These are phyloP conservation scores for Combretum micranthum DNA, from an alignment of 345 rosid genomes.

Conservation along the genomic window DNA sequence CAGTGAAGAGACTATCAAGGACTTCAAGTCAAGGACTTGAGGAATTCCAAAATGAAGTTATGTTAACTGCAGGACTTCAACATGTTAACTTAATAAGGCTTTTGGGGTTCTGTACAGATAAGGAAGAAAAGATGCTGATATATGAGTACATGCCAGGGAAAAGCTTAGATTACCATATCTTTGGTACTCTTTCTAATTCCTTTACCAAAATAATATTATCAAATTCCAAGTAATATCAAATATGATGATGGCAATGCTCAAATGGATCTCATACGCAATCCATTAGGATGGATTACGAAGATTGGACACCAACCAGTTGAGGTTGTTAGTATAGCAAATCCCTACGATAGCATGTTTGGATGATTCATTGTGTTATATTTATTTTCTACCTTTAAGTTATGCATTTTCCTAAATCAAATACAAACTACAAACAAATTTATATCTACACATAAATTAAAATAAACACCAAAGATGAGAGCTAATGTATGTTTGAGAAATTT, in stretches of 20 bases:
- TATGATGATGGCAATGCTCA: background rate
- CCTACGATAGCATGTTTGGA: too few relatives aligned
- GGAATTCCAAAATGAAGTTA: constrained; percentile 34
- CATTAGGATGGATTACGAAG: too few relatives aligned
- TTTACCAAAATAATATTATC: background rate
- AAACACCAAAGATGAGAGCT: too few relatives aligned
- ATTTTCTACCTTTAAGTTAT: too few relatives aligned
- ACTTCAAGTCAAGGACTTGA: constrained; percentile 30
- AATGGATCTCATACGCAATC: background rate
- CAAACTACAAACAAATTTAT: too few relatives aligned
- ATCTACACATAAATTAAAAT: too few relatives aligned
- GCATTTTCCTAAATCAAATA: too few relatives aligned
- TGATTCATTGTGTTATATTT: too few relatives aligned
- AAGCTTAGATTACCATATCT: constrained; percentile 30
- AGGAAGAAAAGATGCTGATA: constrained; percentile 32
- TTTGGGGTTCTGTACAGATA: constrained; percentile 28
- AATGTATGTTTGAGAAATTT: too few relatives aligned
- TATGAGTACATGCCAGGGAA: constrained; percentile 31
- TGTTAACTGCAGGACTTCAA: constrained; percentile 31
- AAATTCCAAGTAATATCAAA: background rate
- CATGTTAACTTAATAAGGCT: constrained; percentile 32
- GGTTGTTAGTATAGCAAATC: too few relatives aligned
- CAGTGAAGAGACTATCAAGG: constrained; percentile 39
- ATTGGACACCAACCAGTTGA: too few relatives aligned
- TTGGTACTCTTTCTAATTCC: constrained; percentile 14